phyloP scores from a whole-genome alignment of 768 basidiomycete genomes.

The Agrocybe praecox region DNA sequence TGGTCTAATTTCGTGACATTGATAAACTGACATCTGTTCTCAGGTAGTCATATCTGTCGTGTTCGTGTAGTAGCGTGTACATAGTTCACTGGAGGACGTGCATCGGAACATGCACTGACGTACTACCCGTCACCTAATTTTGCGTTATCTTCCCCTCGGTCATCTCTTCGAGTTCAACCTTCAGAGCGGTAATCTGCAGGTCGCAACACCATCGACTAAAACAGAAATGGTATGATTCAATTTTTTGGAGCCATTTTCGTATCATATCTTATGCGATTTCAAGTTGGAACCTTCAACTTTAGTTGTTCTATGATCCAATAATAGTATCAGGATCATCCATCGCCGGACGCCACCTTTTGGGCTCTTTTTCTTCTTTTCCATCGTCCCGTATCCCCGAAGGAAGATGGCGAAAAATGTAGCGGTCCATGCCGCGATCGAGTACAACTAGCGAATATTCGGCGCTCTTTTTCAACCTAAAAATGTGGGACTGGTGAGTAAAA shows the following conservation, averaged over 20 bases:
- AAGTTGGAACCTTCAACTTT: neutral
- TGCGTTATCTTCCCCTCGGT: no score
- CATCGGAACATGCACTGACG: no score
- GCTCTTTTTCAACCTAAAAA: no score
- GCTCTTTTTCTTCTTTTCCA: constrained; percentile 4
- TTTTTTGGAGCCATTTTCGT: no score
- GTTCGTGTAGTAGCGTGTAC: neutral
- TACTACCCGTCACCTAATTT: no score
- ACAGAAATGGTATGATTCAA: no score
- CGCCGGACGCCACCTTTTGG: constrained; percentile 5
- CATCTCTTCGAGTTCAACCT: no score
- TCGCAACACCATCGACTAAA: no score
- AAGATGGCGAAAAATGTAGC: neutral
- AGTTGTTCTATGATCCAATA: no score
- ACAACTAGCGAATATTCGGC: neutral
- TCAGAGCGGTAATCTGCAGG: no score
- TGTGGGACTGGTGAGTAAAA: neutral
- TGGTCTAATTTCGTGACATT: neutral
- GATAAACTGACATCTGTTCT: neutral
- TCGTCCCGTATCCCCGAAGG: constrained; percentile 11
- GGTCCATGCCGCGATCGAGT: neutral
- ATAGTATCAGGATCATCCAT: neutral
- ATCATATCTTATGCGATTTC: neutral
- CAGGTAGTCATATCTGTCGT: neutral
- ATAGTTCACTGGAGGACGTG: no score